A percentile compares a stretch with the other conserved stretches of the same genome.
phyloP scores from a whole-genome alignment of 1,284 basidiomycete species.

The Wolfiporia cocos region DNA sequence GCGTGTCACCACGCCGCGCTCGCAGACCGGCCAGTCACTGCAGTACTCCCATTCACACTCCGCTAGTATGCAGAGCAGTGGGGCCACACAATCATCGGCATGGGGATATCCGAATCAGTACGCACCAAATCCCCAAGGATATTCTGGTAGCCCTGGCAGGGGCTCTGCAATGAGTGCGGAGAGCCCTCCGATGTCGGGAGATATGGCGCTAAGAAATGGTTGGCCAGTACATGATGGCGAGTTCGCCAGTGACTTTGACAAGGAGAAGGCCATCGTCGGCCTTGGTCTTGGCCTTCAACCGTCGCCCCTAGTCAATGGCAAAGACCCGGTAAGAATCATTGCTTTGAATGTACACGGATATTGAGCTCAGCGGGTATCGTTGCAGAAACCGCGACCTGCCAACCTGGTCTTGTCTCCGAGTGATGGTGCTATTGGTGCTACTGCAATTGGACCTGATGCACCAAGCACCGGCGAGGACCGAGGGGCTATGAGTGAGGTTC shows the following conservation, averaged over 20 bases:
- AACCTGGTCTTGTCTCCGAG: constrained; percentile 51
- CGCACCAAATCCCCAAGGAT: constrained; percentile 8
- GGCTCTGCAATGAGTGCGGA: constrained; percentile 30
- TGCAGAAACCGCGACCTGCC: constrained; percentile 32
- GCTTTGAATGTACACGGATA: too few relatives aligned
- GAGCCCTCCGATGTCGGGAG: constrained; percentile 31
- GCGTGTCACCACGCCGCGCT: constrained; percentile 25
- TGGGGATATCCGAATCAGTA: constrained; percentile 27
- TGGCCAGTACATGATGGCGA: constrained; percentile 28
- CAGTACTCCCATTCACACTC: constrained; percentile 40
- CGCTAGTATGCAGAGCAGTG: constrained; percentile 33
- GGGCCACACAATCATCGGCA: constrained; percentile 27
- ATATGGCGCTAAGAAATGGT: constrained; percentile 19
- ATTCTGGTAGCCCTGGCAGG: constrained; percentile 13
- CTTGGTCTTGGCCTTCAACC: constrained; percentile 17
- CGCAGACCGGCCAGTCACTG: constrained; percentile 31
- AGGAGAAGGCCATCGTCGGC: constrained; percentile 10
- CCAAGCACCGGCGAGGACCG: constrained; percentile 42
- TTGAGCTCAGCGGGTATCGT: too few relatives aligned
- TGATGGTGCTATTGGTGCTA: constrained; percentile 47
- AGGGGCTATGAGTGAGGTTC: constrained; percentile 62
- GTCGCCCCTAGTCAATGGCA: constrained; percentile 5
- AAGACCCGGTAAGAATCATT: constrained; percentile 8
- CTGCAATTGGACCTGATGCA: constrained; percentile 18
- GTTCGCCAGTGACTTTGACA: constrained; percentile 13